Evolutionary conservation across 352 stramenopile species (phyloP).

Genomic region (Phytopythium aichiense): DNA sequence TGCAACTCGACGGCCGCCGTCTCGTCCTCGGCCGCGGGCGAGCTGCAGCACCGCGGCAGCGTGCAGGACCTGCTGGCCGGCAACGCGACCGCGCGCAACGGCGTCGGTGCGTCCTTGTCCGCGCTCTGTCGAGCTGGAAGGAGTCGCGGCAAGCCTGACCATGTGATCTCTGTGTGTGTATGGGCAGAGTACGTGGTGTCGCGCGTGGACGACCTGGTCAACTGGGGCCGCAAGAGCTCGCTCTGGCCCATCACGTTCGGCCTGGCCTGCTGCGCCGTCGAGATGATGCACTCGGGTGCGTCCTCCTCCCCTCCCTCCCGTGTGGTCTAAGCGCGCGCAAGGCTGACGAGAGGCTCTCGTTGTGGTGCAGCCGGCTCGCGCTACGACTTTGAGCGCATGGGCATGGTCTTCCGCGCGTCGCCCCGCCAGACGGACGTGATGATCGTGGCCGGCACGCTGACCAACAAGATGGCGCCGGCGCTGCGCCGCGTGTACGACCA

Average conservation of each 20-base stretch:
- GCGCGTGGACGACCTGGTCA: constrained; percentile 98
- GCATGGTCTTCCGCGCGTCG: constrained; percentile 97
- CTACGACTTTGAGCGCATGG: constrained; percentile 99
- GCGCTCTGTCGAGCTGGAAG: background rate
- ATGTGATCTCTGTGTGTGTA: background rate
- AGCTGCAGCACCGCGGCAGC: constrained; percentile 53
- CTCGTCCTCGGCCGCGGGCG: constrained; percentile 16
- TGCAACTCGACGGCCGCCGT: constrained; percentile 25
- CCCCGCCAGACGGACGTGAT: constrained; percentile 97
- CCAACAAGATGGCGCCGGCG: constrained; percentile 99
- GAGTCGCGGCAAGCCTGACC: background rate
- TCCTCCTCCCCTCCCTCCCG: background rate
- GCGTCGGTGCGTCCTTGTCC: constrained; percentile 49
- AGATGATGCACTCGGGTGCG: constrained; percentile 97
- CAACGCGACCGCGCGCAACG: constrained; percentile 69
- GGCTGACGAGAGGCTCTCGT: background rate
- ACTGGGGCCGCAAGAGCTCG: constrained; percentile 96
- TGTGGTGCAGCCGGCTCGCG: constrained; percentile 44
- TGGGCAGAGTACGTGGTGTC: constrained; percentile 95
- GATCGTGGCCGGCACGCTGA: constrained; percentile 99
- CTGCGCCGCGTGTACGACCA: constrained; percentile 97
- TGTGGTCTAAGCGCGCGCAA: background rate
- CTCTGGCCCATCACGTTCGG: constrained; percentile 99
- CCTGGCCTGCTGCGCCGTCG: constrained; percentile 98
- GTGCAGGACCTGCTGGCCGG: constrained; percentile 66